Evolutionary conservation across 768 basidiomycete genomes (phyloP), one percentile per base, ranked within the genome.

Genomic region (Gymnopilus junonius): DNA sequence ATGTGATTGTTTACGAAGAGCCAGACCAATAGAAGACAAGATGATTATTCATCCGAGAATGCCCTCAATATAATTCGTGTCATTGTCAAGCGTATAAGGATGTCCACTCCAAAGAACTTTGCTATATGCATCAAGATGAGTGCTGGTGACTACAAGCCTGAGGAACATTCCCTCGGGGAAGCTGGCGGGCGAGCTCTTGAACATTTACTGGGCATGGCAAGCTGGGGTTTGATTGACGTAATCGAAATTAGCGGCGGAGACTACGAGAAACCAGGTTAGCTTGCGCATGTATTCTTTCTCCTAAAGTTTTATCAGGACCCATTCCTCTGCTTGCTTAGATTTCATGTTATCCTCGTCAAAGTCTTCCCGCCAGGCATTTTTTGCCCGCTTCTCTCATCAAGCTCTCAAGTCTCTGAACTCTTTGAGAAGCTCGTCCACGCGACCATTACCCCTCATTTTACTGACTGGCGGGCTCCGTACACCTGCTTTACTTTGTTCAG

Each of bases 181-280:
- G 74, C 76, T 32, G 78, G 78, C 64, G 77, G 79, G 34, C 70
- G 82, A 25, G 89, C 89, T 0, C 74, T 94, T 2, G 74, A 80
- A 21, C 88, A 95, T 69, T 77, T 94, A 12, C 73, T 76, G 17
- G 72, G 80, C 39, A 85, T 95, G 29, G 84, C 89, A 0, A 71
- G 73, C 39, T 93, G 92, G 87, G 82, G 82, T 1, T 75, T 77
- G 17, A 69, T 96, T 4, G 94, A 97, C 73, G 91, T 94, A 69
- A 86, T 97, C 55, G 94, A 97, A 74, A 85, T 97, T 62, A 93
- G 90, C 59, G 94, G 94, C 1, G 94, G 94, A 0, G 88, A 90
- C 71, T 97, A 96, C 67, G 92, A 94, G 69, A 85, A 82, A 17
- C 90, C 91, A 67, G 85, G 93, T 90, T 8, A 25, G 61, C 62